phyloP scores from a whole-genome alignment of 257 asterid genomes.

The Haberlea rhodopensis region DNA sequence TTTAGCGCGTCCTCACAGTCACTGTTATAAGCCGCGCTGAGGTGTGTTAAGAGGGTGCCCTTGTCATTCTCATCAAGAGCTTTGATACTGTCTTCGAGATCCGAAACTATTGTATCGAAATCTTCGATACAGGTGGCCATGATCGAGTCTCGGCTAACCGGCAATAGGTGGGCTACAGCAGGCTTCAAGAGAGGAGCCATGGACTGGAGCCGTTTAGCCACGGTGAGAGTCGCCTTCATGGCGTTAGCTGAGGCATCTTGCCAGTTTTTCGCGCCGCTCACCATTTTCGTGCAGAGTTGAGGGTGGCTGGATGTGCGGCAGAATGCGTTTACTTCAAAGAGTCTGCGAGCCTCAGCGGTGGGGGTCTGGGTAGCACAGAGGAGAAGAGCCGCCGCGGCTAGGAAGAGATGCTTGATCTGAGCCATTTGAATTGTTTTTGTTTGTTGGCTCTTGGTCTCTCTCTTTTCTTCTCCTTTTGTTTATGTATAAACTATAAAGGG shows the following conservation, averaged over 20 bases:
- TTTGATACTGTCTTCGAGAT: constrained; percentile 27
- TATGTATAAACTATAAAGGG: background rate
- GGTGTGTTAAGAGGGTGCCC: constrained; percentile 26
- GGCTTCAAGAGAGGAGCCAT: constrained; percentile 25
- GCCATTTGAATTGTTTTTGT: constrained; percentile 20
- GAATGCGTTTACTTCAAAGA: constrained; percentile 34
- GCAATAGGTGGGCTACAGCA: constrained; percentile 7
- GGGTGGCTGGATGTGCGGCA: constrained; percentile 43
- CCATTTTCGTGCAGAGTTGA: constrained; percentile 38
- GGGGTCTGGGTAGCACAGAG: constrained; percentile 17
- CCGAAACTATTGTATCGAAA: constrained; percentile 24
- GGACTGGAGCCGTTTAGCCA: constrained; percentile 23
- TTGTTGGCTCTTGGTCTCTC: background rate
- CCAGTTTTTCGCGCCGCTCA: constrained; percentile 31
- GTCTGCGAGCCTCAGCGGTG: constrained; percentile 26
- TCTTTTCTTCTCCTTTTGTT: background rate
- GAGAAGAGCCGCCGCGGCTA: constrained; percentile 23
- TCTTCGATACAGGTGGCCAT: constrained; percentile 25
- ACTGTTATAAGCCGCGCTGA: constrained; percentile 33
- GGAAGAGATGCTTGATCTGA: constrained; percentile 15
- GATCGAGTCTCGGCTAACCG: constrained; percentile 16
- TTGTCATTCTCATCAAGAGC: constrained; percentile 28
- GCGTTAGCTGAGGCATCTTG: constrained; percentile 41
- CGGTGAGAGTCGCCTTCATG: constrained; percentile 25
- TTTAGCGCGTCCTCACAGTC: constrained; percentile 37